Base-by-base conservation (phyloP, 1,284 basidiomycete genomes). In the Papiliotrema terrestris region DNA sequence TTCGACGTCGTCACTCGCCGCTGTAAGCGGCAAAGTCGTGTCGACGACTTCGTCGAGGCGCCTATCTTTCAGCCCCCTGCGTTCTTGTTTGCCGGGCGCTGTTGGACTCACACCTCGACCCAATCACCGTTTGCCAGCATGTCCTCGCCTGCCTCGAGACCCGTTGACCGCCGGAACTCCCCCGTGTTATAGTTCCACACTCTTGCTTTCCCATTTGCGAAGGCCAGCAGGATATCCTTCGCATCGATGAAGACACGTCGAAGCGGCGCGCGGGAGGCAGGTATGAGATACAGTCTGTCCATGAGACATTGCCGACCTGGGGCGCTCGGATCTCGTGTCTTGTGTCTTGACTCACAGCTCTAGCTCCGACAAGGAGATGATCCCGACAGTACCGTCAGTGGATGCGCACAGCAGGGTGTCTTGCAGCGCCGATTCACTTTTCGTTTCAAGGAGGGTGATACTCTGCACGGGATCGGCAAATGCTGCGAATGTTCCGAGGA, bases 111-210 rank as follows among this genome's bases (percentile, higher is more conserved):
- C 89, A 88, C 72, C 54, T 85, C 81, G 15, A 75, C 75, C 92
- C 91, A 95, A 0, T 81, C 82, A 1, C 85, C 85, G 57, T 87
- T 81, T 1, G 72, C 73, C 3, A 95, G 67, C 56, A 92, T 79
- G 49, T 91, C 89, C 49, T 84, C 82, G 0, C 86, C 89, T 65
- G 89, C 91, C 42, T 87, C 86, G 2, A 81, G 68, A 3, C 81
- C 83, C 79, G 91, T 89, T 0, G 91, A 89, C 39, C 93, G 80
- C 79, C 91, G 83, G 64, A 98, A 87, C 68, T 96, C 92, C 50
- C 83, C 83, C 0, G 86, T 87, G 56, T 84, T 83, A n/a, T 88
- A 78, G 69, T 96, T 89, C 92, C 95, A 98, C 1, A 94, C 77
- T 29, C 95, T 80, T 2, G 89, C 88, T 53, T 87, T 84, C 2